Base-by-base conservation (phyloP, 1,284 basidiomycete genomes). In the Trichosporon coremiiforme region DNA sequence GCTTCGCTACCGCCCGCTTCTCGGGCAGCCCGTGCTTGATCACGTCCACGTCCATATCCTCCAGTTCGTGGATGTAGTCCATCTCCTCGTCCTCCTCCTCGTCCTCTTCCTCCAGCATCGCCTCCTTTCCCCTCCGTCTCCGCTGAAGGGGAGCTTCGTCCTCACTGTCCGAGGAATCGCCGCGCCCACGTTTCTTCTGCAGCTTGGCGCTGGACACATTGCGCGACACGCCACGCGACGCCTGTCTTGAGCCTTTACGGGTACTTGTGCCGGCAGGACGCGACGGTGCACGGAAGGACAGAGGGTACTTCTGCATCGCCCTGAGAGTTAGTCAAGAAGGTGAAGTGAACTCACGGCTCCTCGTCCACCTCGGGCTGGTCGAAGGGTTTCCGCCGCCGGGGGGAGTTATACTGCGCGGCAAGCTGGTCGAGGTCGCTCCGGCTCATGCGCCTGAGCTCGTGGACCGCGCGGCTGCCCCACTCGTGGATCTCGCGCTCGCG, bases 401-500 rank as follows among this genome's bases (percentile, higher is more conserved):
- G 31, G 7, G 41, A 69, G 33, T 17, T 68, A 33, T 33, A 33
- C 65, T n/a, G 67, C 64, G 4, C 33, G 3, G 17, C 15, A 31
- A 45, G 41, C 41, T 17, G 50, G 36, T 60, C 41, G 71, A 67
- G 62, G 71, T 65, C 15, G 41, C 7, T 17, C 41, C 41, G 13
- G 41, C 41, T 45, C 41, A 45, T 15, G 15, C 66, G 53, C 36
- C 69, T 63, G 5, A 74, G 67, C 8, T 64, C 70, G 12, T 31
- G 29, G 4, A 71, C 55, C 3, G 68, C 69, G 6, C 45, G 29
- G 10, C 65, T 63, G 0, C 73, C 71, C 70, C 70, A 71, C 62
- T 72, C 70, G 17, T 70, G 66, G 41, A 74, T 68, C 69, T 74
- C 73, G n/a, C 31, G 20, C 55, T 66, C 35, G 66, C 70, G 70